phyloP scores from a whole-genome alignment of 768 basidiomycete genomes.

The Dacryopinax spathularia region DNA sequence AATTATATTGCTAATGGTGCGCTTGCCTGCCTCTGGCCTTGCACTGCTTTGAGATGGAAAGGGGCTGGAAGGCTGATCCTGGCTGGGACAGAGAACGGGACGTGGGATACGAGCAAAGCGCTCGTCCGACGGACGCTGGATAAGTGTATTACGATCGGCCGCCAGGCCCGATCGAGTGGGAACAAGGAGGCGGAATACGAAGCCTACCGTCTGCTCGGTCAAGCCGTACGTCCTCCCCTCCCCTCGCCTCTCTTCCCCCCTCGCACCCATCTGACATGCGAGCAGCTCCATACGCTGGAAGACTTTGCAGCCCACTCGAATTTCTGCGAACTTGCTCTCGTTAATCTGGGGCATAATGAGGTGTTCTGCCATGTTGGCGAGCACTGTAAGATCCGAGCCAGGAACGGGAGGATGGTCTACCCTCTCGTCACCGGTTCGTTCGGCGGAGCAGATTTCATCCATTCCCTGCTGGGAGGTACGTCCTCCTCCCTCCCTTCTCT shows the following conservation, averaged over 20 bases:
- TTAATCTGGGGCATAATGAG: constrained; percentile 53
- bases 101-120: constrained; percentile 81
- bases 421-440: constrained; percentile 63
- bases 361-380: constrained; percentile 85
- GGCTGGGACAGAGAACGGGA: constrained; percentile 34
- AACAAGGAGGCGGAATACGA: constrained; percentile 28
- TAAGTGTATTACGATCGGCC: constrained; percentile 63
- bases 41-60: not conserved
- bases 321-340: constrained; percentile 67
- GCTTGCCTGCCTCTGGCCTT: not conserved
- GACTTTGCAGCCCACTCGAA: constrained; percentile 84
- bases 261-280: not conserved
- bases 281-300: constrained; percentile 59
- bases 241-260: not conserved
- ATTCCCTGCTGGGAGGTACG: constrained; percentile 28
- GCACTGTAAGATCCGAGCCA: constrained; percentile 16
- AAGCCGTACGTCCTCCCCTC: constrained; percentile 15
- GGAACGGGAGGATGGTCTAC: not conserved
- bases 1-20: constrained; percentile 68
- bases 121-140: constrained; percentile 60
- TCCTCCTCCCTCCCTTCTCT: not conserved
- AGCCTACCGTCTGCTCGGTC: constrained; percentile 61
- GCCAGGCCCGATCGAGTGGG: constrained; percentile 37
- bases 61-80: not conserved
- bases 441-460: constrained; percentile 63